Base-by-base conservation (phyloP, 257 asterid genomes). In the Fraxinus anomala region DNA sequence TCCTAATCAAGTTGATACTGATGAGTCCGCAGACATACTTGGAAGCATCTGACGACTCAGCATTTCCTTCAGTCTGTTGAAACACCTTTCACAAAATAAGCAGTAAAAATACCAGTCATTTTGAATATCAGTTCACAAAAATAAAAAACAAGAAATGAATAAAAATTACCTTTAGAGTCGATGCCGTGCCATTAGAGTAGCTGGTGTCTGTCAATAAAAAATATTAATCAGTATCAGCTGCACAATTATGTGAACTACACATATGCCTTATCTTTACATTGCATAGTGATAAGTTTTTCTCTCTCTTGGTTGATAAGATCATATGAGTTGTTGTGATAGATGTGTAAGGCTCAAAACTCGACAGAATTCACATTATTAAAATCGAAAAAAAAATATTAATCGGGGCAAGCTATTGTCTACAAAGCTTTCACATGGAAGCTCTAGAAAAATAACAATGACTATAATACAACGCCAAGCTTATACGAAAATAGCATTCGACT, bases 41-140 rank as follows among this genome's bases (percentile, higher is more conserved):
- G 81, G 99, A 89, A 82, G 96, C 89, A 83, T 91, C 88, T 14
- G 94, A 87, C 1, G 83, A 65, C n/a, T 54, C 49, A 63, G 80
- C 28, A 39, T 56, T 68, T 40, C 67, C 88, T 77, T 86, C 92
- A 84, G 76, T 91, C 98, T 92, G 94, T 37, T 71, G 73, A 82
- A 66, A 83, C 72, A 81, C 83, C 82, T 85, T 68, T 37, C 59
- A 79, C 77, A 76, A 34, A 74, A 84, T 76, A 47, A 76, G 77
- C 36, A 71, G 39, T 63, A 76, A 72, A 77, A 44, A 66, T 30
- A 3, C 63, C 21, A 71, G 70, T 68, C 47, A 28, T 66, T 73
- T 61, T 72, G 33, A 40, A 31, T 42, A 33, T 37, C 26, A 39
- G 17, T 26, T 23, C 72, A 68, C 49, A 31, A 73, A 42, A 12